Evolutionary conservation across 2,329 filamentous ascomycete species (phyloP).

Genomic region (Purpureocillium takamizusanense): DNA sequence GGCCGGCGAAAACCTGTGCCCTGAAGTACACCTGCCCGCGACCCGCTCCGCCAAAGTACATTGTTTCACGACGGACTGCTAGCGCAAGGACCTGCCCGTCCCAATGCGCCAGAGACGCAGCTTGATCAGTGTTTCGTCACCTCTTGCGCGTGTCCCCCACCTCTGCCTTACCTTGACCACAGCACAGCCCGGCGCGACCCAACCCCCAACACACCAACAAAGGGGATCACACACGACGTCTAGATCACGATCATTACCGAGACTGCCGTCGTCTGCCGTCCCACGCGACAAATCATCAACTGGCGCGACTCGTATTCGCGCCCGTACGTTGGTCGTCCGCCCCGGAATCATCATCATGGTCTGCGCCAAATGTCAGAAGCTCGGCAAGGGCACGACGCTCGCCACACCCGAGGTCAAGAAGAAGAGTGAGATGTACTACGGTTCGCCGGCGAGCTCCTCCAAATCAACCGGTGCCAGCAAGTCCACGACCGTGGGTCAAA

Average conservation of each 20-base stretch:
- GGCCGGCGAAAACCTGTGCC: neutral
- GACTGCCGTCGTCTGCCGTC: neutral
- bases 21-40: neutral
- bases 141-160: neutral
- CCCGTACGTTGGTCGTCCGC: too few species aligned
- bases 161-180: too few species aligned
- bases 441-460: conserved; percentile 37
- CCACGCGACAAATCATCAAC: too few species aligned
- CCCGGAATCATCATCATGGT: too few species aligned
- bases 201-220: too few species aligned
- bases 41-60: neutral
- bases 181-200: too few species aligned
- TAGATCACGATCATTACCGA: neutral
- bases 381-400: conserved; percentile 46
- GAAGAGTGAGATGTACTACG: conserved; percentile 58
- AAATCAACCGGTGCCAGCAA: conserved; percentile 26
- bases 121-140: neutral
- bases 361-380: conserved; percentile 55
- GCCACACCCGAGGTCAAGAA: conserved; percentile 58
- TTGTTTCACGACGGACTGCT: neutral
- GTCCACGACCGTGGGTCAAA: conserved; percentile 46
- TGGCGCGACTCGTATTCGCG: too few species aligned
- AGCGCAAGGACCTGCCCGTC: neutral
- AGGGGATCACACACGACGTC: too few species aligned
- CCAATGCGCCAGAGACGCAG: neutral